Conservation (phyloP, 495 filamentous ascomycete species). For the Tetracladium setigerum region DNA sequence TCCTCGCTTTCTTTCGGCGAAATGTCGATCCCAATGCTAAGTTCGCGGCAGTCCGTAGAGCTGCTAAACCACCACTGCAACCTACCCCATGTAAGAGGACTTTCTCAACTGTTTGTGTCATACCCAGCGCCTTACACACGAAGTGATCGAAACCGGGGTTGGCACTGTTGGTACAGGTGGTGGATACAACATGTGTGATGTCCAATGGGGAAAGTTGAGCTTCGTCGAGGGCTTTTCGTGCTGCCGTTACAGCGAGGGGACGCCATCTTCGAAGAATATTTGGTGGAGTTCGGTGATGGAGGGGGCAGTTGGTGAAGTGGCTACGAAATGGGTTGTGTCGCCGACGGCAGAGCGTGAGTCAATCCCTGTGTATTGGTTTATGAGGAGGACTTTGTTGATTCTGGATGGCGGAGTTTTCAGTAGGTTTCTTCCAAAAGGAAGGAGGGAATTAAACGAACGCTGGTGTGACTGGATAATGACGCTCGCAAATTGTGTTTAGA, state of each 20-base stretch:
- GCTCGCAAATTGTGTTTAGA: constrained; percentile 33
- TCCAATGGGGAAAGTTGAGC: constrained; percentile 36
- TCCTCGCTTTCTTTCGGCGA: constrained; percentile 42
- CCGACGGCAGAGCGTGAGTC: constrained; percentile 53
- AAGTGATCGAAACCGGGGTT: constrained; percentile 62
- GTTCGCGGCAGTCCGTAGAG: constrained; percentile 53
- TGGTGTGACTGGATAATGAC: constrained; percentile 41
- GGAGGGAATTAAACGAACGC: constrained; percentile 29
- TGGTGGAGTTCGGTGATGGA: constrained; percentile 46
- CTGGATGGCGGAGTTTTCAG: constrained; percentile 19
- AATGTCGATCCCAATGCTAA: constrained; percentile 49
- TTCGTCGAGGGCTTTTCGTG: constrained; percentile 51
- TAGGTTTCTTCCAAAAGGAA: constrained; percentile 2
- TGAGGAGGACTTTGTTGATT: constrained; percentile 49
- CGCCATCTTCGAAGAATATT: constrained; percentile 48
- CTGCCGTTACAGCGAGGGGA: constrained; percentile 49
- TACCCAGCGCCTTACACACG: constrained; percentile 46
- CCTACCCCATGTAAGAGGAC: constrained; percentile 56
- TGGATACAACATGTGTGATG: constrained; percentile 59
- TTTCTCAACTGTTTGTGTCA: constrained; percentile 43
- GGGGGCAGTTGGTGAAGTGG: constrained; percentile 45
- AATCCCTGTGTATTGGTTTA: constrained; percentile 59
- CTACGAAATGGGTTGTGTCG: constrained; percentile 44
- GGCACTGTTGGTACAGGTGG: constrained; percentile 60
- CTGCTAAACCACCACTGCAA: constrained; percentile 56